Evolutionary conservation across 176 grass and related monocot species (phyloP), one percentile per base, ranked within the genome.

Genomic region (Carex kokanica): DNA sequence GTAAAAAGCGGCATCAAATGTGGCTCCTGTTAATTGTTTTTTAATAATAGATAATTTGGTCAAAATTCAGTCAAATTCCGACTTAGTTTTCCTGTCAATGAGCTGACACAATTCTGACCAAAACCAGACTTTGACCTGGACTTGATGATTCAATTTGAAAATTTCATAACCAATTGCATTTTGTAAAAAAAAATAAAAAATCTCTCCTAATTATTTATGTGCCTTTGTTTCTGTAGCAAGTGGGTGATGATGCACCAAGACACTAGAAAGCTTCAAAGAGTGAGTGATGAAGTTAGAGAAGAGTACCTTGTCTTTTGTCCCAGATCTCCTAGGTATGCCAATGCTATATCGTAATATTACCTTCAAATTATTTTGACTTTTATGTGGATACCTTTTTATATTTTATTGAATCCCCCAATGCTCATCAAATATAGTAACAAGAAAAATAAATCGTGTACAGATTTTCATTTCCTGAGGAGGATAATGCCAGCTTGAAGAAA

Each of bases 201-300:
- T 38, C 6, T 53, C n/a, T 45, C 23, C 0, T 49, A 66, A 82
- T 66, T 82, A 20, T 47, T 23, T 65, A 0, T 40, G 16, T 82
- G 2, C 3, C 6, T 52, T 60, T 86, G 21, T 88, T 91, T 85
- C 60, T 74, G 3, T 88, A 99, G 96, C 89, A 99, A 95, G 64
- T 99, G 96, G 96, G 96, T 99, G 58, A 99, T 99, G 96, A 99
- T 99, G 96, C 93, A 99, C 83, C 91, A 95, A 95, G 90, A 99
- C 88, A 95, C 96, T 55, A 88, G 96, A 66, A 95, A 92, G 86
- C 93, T 99, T 86, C 96, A 99, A 80, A 88, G 96, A 90, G 96
- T 95, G 62, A 99, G 86, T 85, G 96, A 99, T 74, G 96, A 99
- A 58, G 93, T 99, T 11, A 99, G 93, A 88, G 93, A 99, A 83